Conservation (phyloP, 805 yeast species). For the Metschnikowia lunata region DNA sequence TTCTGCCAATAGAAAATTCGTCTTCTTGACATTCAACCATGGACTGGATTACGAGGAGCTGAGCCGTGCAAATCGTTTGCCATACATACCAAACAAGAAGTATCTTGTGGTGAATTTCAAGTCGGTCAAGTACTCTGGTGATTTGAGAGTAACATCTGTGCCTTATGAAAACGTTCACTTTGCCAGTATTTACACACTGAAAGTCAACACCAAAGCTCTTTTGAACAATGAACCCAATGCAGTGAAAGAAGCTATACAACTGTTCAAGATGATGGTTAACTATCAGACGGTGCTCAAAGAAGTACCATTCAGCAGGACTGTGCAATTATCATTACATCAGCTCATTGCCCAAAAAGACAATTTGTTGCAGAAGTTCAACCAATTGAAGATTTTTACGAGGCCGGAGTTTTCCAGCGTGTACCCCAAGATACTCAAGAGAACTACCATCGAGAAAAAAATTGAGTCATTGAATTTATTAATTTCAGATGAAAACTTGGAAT, state of each 20-base stretch:
- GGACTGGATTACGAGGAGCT: constrained; percentile 30
- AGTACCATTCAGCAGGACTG: constrained; percentile 32
- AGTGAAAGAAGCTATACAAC: constrained; percentile 31
- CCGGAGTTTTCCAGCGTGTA: constrained; percentile 44
- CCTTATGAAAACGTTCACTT: constrained; percentile 41
- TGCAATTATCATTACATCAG: constrained; percentile 35
- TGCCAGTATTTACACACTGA: constrained; percentile 36
- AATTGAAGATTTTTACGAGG: constrained; percentile 28
- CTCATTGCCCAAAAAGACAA: constrained; percentile 33
- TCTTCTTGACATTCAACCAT: constrained; percentile 44
- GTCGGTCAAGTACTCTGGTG: constrained; percentile 30
- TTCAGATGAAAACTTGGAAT: constrained; percentile 83
- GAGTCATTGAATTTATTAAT: constrained; percentile 54
- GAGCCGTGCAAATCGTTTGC: constrained; percentile 24
- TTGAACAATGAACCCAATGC: constrained; percentile 34
- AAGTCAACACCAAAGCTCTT: constrained; percentile 29
- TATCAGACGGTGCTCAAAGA: constrained; percentile 43
- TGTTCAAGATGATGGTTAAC: constrained; percentile 31
- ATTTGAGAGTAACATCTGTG: constrained; percentile 36
- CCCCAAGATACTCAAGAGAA: constrained; percentile 42
- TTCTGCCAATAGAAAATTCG: constrained; percentile 25
- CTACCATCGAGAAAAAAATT: constrained; percentile 47
- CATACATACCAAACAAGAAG: constrained; percentile 32
- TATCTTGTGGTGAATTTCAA: constrained; percentile 36
- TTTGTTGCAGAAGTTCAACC: constrained; percentile 26